Evolutionary conservation across 2,329 filamentous ascomycete genomes (phyloP), one percentile per base, ranked within the genome.

Genomic region (Penicillium sp.): DNA sequence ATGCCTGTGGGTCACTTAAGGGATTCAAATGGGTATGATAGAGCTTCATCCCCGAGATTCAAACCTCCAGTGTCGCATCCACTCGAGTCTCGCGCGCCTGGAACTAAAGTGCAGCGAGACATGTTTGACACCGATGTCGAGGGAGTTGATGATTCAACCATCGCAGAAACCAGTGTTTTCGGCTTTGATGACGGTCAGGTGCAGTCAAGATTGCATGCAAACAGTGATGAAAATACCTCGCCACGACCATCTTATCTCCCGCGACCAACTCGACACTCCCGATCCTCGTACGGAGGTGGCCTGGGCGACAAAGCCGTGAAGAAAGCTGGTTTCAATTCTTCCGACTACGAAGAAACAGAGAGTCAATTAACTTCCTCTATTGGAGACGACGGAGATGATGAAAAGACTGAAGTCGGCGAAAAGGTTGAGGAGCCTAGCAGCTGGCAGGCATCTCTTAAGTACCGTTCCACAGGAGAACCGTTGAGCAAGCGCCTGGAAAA

Each of bases 61-160:
- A 58, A 59, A 26, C 57, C 56, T 49, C 52, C 58, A 47, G 50
- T 56, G 38, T 52, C 53, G 18, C 55, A 58, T 31, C 52, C 60
- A 31, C 58, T 58, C 15, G 48, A 54, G 41, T 54, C 60, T 47
- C 58, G 44, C 18, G 26, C 34, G 21, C 44, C 48, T 28, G 56
- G 59, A 36, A 57, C 59, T 47, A 54, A 43, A 45, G 50, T 41
- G 16, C 62, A 65, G 26, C 62, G 62, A 29, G 71, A 74, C 53
- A 62, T 67, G 53, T 76, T 76, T 55, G 73, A 76, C 54, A 76
- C 73, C 5, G 73, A 76, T 55, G 71, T 75, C 8, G 73, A 76
- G 52, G 73, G 68, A 10, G 61, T 74, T 9, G 73, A 76, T 62
- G 73, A 76, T 56, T 75, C 73, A 3, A 75, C 73, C 6, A 68